A percentile compares a stretch with the other conserved stretches of the same genome.
These are phyloP conservation scores for Penicillium sp. DNA, from an alignment of 2,329 filamentous ascomycete genomes.

Conservation along the genomic window DNA sequence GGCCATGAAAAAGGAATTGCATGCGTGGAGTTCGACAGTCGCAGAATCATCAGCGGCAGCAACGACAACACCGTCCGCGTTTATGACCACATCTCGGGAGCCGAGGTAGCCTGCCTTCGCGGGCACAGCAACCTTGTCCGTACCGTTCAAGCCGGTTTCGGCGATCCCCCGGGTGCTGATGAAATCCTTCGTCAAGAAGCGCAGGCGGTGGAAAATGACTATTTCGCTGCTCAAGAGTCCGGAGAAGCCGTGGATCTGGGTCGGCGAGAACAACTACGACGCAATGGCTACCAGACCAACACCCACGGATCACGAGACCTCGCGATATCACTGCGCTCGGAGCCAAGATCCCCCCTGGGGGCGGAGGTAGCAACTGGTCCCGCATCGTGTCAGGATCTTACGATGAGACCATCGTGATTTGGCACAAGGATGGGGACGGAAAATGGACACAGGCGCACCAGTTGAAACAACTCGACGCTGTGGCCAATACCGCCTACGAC, in stretches of 20 bases:
- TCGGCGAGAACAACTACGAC: constrained; percentile 54
- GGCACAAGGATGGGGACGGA: constrained; percentile 82
- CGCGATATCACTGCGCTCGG: constrained; percentile 75
- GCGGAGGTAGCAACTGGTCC: constrained; percentile 83
- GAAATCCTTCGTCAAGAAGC: constrained; percentile 75
- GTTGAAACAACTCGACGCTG: constrained; percentile 64
- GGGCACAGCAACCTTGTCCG: constrained; percentile 84
- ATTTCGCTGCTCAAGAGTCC: constrained; percentile 60
- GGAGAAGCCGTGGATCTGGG: constrained; percentile 44
- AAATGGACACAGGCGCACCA: constrained; percentile 79
- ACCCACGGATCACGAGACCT: constrained; percentile 69
- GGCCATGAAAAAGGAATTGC: constrained; percentile 95
- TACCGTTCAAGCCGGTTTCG: constrained; percentile 93
- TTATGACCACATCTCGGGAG: constrained; percentile 81
- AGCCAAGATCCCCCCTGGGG: constrained; percentile 85
- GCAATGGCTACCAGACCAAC: constrained; percentile 57
- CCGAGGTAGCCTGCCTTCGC: constrained; percentile 84
- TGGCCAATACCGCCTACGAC: constrained; percentile 35
- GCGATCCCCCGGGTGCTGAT: constrained; percentile 78
- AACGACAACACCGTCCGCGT: constrained; percentile 96
- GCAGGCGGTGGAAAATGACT: constrained; percentile 70
- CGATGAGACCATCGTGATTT: constrained; percentile 93
- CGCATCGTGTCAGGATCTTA: constrained; percentile 98
- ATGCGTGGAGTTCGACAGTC: constrained; percentile 94
- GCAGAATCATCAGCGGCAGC: constrained; percentile 91